Evolutionary conservation across 1,139 yeast species (phyloP).

Genomic region (Yamadazyma diospyri): DNA sequence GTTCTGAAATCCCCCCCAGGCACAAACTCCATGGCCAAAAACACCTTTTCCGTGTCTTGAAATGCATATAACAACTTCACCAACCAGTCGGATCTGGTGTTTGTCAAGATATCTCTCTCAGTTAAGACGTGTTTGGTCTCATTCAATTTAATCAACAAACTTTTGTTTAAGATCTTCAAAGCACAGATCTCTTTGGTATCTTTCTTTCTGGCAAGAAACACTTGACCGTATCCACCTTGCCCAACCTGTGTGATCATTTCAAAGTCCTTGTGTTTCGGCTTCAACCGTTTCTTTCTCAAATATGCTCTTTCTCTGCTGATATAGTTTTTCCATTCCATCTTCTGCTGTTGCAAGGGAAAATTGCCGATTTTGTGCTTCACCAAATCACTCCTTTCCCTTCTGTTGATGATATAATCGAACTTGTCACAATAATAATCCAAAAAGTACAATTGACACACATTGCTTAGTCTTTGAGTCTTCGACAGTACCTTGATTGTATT

Average conservation of each 20-base stretch:
- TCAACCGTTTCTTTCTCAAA: conserved; percentile 81
- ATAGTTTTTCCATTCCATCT: conserved; percentile 76
- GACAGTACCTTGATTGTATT: conserved; percentile 52
- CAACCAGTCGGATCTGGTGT: conserved; percentile 93
- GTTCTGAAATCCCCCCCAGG: conserved; percentile 99
- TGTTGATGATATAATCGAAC: conserved; percentile 85
- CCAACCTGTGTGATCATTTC: conserved; percentile 97
- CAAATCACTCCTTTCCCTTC: conserved; percentile 73
- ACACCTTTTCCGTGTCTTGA: conserved; percentile 87
- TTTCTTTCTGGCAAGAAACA: conserved; percentile 86
- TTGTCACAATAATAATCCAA: conserved; percentile 94
- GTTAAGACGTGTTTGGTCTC: conserved; percentile 95
- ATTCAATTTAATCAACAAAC: conserved; percentile 79
- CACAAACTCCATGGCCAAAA: conserved; percentile 97
- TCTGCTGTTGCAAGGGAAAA: conserved; percentile 43
- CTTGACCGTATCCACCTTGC: conserved; percentile 99
- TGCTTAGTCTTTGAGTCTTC: conserved; percentile 81
- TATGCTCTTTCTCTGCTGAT: conserved; percentile 81
- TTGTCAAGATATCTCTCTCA: conserved; percentile 93
- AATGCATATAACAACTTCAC: conserved; percentile 92
- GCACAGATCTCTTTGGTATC: conserved; percentile 97
- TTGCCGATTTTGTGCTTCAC: conserved; percentile 56
- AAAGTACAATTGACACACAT: conserved; percentile 80
- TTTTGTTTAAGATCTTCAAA: conserved; percentile 85
- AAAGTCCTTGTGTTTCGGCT: conserved; percentile 92